Base-by-base conservation (phyloP, 768 basidiomycete genomes). In the Daedaleopsis nitida region DNA sequence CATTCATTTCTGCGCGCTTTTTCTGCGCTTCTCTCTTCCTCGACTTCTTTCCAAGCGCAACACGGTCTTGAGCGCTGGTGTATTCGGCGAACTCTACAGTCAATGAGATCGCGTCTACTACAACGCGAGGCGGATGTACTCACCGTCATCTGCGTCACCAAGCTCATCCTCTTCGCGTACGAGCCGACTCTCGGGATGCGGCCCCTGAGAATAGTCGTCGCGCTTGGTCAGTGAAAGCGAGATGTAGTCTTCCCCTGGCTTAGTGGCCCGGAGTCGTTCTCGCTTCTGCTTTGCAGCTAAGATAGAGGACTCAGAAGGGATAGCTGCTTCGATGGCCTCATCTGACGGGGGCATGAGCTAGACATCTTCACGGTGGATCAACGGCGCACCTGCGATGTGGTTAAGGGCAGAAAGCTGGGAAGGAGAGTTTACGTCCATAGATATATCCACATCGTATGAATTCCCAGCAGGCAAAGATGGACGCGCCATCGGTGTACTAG, bases 121-220 rank as follows among this genome's bases (percentile, higher is more conserved):
- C 37, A 19, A 27, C 23, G 12, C 1, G 43, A 27, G 23, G 11
- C 1, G 43, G 1, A 5, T 2, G 13, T 13, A 71, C 83, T 44
- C 66, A 92, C 93, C 93, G 64, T 95, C 93, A 42, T 94, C 93
- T 2, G 87, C 92, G 70, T 94, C 91, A 12, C 93, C 93, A 1
- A 92, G 71, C 64, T 95, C 91, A 72, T 95, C 93, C 43, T 95
- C 93, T 73, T 95, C 93, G 52, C 93, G 79, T 74, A 91, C 70
- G 27, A 95, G 75, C 10, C 93, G 83, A 70, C 91, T 93, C 66
- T 88, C 89, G 8, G 92, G 93, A 77, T 94, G 92, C 8, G 92
- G 92, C 0, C 92, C 92, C 65, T 83, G 79, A 10, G 81, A 72
- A 38, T 76, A 73, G 38, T 88, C 83, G 19, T 75, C 75, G 49